Evolutionary conservation across 441 rosid genomes (phyloP).

Genomic region (Sinapis alba): DNA sequence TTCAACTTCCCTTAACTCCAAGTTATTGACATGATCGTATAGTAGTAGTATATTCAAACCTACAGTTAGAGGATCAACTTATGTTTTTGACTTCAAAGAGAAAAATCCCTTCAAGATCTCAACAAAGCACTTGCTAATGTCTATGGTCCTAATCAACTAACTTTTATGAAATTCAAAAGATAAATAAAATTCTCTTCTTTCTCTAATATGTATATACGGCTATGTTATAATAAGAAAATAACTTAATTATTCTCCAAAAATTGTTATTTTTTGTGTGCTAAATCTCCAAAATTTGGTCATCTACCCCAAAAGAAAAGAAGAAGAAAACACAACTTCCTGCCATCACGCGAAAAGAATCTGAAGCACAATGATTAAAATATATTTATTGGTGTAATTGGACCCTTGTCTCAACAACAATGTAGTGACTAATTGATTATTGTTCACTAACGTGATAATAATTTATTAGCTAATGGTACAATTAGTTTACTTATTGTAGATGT

Average conservation of each 20-base stretch:
- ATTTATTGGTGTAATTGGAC: constrained; percentile 28
- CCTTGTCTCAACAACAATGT: constrained; percentile 19
- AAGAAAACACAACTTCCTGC: neutral
- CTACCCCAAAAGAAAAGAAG: neutral
- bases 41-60: neutral
- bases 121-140: neutral
- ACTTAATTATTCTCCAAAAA: neutral
- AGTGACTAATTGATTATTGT: constrained; percentile 13
- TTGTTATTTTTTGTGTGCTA: neutral
- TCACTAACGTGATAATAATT: neutral
- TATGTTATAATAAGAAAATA: neutral
- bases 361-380: constrained; percentile 19
- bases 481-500: neutral
- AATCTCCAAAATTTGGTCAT: neutral
- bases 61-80: neutral
- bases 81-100: neutral
- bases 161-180: neutral
- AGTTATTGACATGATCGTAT: neutral
- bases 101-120: neutral
- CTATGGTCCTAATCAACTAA: neutral
- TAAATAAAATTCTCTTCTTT: neutral
- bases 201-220: neutral
- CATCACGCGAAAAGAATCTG: neutral
- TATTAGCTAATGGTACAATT: neutral
- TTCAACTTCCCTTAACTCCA: neutral